Percentiles rank a stretch among this genome's conserved stretches.
phyloP scores from a whole-genome alignment of 805 yeast genomes.

The Zygotorulaspora danielsina region DNA sequence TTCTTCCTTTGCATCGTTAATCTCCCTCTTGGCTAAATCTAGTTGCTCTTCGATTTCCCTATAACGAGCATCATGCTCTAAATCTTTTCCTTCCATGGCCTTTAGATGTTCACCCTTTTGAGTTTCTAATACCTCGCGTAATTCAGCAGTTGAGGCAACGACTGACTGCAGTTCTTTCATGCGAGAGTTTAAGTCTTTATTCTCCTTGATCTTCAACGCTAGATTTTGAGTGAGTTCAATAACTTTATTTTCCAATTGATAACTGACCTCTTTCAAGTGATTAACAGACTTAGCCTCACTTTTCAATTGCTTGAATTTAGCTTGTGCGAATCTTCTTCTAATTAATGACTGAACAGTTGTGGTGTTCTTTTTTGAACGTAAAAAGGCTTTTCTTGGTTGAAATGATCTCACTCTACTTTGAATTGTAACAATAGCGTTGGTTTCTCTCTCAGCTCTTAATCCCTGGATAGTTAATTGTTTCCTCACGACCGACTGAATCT shows the following conservation, averaged over 20 bases:
- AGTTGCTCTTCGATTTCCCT: constrained; percentile 53
- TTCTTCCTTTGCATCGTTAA: constrained; percentile 53
- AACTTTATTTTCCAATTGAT: constrained; percentile 94
- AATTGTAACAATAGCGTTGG: constrained; percentile 61
- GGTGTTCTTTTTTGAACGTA: constrained; percentile 48
- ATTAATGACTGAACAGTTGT: constrained; percentile 70
- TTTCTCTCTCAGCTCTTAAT: constrained; percentile 46
- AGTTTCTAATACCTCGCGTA: constrained; percentile 50
- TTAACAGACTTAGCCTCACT: constrained; percentile 90
- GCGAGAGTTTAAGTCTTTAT: constrained; percentile 62
- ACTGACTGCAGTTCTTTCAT: constrained; percentile 48
- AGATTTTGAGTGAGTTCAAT: constrained; percentile 86
- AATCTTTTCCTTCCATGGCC: constrained; percentile 42
- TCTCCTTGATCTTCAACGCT: constrained; percentile 75
- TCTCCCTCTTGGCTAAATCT: constrained; percentile 49
- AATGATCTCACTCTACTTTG: constrained; percentile 74
- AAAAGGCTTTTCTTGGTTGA: constrained; percentile 52
- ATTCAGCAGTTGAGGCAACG: constrained; percentile 50
- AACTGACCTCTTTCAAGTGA: constrained; percentile 86
- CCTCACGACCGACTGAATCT: constrained; percentile 50
- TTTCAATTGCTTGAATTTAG: constrained; percentile 58
- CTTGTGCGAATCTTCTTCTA: constrained; percentile 70
- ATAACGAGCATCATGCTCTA: constrained; percentile 47
- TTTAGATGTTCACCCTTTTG: constrained; percentile 53
- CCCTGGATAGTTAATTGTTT: constrained; percentile 50